A percentile compares a stretch with the other conserved stretches of the same genome.
These are phyloP conservation scores for Excoecaria cochinchinensis DNA, from an alignment of 345 rosid genomes.

Conservation along the genomic window DNA sequence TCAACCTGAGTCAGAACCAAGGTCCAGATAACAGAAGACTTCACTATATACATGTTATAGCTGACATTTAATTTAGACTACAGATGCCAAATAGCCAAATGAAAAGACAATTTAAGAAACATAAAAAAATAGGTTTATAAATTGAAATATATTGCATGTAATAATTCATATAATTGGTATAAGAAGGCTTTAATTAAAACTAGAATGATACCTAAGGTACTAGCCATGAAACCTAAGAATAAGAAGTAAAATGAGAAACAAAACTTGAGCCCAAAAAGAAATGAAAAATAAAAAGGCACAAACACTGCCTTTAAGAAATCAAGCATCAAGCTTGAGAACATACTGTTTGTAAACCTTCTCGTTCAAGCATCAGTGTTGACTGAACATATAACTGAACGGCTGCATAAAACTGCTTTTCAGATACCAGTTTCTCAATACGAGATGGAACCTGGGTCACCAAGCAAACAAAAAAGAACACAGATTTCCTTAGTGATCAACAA, in stretches of 20 bases:
- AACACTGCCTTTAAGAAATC: not conserved
- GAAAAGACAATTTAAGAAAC: not conserved
- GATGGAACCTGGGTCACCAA: conserved; percentile 67
- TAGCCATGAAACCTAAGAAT: not conserved
- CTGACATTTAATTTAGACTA: conserved; percentile 4
- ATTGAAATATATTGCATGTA: not conserved
- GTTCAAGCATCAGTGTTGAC: conserved; percentile 88
- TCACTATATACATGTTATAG: not conserved
- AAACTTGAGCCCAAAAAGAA: not conserved
- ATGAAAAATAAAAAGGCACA: not conserved
- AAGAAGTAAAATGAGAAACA: conserved; percentile 3
- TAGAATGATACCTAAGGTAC: not conserved
- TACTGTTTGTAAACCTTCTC: conserved; percentile 97
- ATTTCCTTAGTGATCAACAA: conserved; percentile 1
- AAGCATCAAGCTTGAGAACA: conserved; percentile 19
- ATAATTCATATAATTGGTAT: not conserved
- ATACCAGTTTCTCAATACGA: conserved; percentile 85
- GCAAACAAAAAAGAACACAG: not conserved
- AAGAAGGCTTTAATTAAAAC: not conserved
- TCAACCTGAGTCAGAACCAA: not conserved
- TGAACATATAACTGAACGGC: conserved; percentile 85
- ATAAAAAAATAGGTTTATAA: no score
- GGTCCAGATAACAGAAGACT: not conserved
- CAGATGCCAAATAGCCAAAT: not conserved
- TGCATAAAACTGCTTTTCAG: conserved; percentile 86